Evolutionary conservation across 2,329 filamentous ascomycete genomes (phyloP).

Genomic region (Aspergillus terreus): DNA sequence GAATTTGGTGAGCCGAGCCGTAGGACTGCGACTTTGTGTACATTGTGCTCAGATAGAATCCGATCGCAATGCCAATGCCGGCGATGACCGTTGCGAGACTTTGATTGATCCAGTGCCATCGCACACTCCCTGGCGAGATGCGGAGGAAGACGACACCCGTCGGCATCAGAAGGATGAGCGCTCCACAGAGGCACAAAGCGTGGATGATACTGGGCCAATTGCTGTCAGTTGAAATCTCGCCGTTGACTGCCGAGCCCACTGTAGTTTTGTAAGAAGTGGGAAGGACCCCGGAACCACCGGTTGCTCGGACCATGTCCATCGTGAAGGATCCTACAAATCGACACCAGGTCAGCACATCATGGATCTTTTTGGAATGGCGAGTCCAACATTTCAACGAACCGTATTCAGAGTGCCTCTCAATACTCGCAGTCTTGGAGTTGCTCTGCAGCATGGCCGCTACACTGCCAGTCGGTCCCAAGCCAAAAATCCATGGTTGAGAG

Average conservation of each 20-base stretch:
- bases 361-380: not conserved
- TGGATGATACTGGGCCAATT: constrained; percentile 20
- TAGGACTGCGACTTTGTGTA: constrained; percentile 38
- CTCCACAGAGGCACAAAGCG: constrained; percentile 11
- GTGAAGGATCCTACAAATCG: constrained; percentile 5
- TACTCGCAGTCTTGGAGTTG: constrained; percentile 14
- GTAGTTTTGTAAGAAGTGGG: constrained; percentile 9
- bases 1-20: constrained; percentile 45
- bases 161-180: constrained; percentile 18
- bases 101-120: constrained; percentile 40
- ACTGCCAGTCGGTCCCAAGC: constrained; percentile 12
- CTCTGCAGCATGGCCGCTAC: constrained; percentile 9
- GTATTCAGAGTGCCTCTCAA: constrained; percentile 19
- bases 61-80: constrained; percentile 37
- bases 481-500: constrained; percentile 17
- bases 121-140: constrained; percentile 15
- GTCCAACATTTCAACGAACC: constrained; percentile 6
- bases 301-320: constrained; percentile 18
- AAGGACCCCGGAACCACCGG: constrained; percentile 13
- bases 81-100: constrained; percentile 35
- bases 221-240: constrained; percentile 8
- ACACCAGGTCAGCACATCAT: not conserved
- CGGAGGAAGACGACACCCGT: constrained; percentile 16
- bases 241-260: constrained; percentile 10
- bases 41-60: constrained; percentile 37